Base-by-base conservation (phyloP, 2,329 filamentous ascomycete genomes). In the Aspergillus fumigatiaffinis region DNA sequence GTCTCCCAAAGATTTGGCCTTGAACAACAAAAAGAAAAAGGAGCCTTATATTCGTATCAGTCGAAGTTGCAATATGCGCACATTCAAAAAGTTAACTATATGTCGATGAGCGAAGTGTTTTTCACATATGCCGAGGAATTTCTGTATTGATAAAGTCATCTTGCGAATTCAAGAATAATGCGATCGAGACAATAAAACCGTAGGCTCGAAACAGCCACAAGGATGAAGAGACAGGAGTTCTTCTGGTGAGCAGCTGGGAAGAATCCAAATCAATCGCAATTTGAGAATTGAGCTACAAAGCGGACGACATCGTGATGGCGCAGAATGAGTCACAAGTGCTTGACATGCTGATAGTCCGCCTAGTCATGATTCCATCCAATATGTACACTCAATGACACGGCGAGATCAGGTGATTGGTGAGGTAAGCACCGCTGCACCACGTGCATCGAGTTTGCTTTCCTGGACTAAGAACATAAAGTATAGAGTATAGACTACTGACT, bases 91-190 rank as follows among this genome's bases (percentile, higher is more conserved):
- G 21, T 49, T 51, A 51, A 56, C 47, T 57, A 35, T 21, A 51
- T 53, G 52, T 28, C 50, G 41, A 51, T n/a, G 44, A 47, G 44
- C 44, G 49, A 57, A 38, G 26, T 54, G 20, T 57, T 32, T 49
- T 53, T 55, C 52, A 53, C 53, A 48, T 59, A 54, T 51, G 54
- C 41, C 49, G 35, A 54, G 38, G 17, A 51, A 42, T 28, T 26
- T 46, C 46, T 51, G 48, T 58, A 50, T 52, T 59, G 53, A 53
- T 60, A 56, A 17, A 63, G 56, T 63, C 63, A 65, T 65, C 51
- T 65, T 65, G 61, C 29, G 55, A 46, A 57, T 32, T 5, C 23
- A 49, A 23, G 58, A 44, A 26, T 47, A n/a, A 21, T 17, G 42
- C 10, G 29, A 35, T 26, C 32, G 46, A 54, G 48, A 35, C 29